phyloP scores from a whole-genome alignment of 2,329 filamentous ascomycete species.

The Alternaria ventricosa region DNA sequence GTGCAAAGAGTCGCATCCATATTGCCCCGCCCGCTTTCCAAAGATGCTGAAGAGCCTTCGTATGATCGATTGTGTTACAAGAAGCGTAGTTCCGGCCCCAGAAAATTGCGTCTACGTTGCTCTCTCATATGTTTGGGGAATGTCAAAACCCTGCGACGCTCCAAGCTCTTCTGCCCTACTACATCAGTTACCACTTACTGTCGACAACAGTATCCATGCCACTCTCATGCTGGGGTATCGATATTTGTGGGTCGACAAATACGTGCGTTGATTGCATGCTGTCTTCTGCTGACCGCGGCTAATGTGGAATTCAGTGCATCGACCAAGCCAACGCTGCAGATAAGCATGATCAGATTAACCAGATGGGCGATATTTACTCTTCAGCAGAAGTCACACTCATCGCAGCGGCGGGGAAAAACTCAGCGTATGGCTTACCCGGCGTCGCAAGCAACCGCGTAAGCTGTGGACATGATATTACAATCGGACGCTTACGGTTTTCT shows the following conservation, averaged over 20 bases:
- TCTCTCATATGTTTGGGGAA: neutral
- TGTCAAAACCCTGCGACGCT: accelerated
- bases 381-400: neutral
- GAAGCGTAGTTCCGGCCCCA: accelerated
- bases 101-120: neutral
- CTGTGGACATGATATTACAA: accelerated
- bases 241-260: neutral
- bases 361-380: neutral
- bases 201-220: neutral
- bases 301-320: neutral
- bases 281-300: neutral
- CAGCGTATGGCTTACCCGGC: neutral
- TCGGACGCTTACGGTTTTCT: neutral
- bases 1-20: neutral
- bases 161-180: neutral
- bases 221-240: neutral
- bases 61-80: neutral
- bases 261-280: neutral
- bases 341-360: neutral
- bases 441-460: accelerated
- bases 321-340: neutral
- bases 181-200: neutral
- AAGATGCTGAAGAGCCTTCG: accelerated
- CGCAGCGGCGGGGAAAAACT: neutral
- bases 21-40: accelerated